Percentiles rank a stretch among this genome's conserved stretches.
Evolutionary conservation across 129 eudicot species (phyloP).

Genomic region (Lactuca saligna): DNA sequence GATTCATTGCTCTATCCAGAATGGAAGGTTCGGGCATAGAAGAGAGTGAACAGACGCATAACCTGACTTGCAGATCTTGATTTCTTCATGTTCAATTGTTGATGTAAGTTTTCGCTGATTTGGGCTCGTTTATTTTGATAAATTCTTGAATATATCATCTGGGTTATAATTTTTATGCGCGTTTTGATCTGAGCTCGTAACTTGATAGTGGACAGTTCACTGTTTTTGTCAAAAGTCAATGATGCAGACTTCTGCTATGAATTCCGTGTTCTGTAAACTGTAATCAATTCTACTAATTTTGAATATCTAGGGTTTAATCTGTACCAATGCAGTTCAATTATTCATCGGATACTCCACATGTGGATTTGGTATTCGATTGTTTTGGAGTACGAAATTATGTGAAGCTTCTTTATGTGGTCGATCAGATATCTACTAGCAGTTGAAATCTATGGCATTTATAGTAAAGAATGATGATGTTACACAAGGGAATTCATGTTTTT

Average conservation of each 20-base stretch:
- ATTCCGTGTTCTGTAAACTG: neutral
- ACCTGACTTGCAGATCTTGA: slow-evolving; percentile 24
- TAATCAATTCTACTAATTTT: neutral
- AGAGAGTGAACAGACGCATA: slow-evolving; percentile 9
- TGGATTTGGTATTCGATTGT: slow-evolving; percentile 7
- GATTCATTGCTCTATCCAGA: neutral
- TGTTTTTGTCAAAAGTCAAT: slow-evolving; percentile 24
- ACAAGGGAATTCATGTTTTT: slow-evolving; percentile 3
- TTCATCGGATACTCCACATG: slow-evolving; percentile 1
- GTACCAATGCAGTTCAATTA: slow-evolving; percentile 14
- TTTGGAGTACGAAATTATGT: slow-evolving; percentile 11
- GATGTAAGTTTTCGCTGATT: slow-evolving; percentile 26
- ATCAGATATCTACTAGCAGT: neutral
- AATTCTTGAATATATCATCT: slow-evolving; percentile 12
- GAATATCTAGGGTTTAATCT: slow-evolving; percentile 21
- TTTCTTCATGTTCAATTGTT: slow-evolving; percentile 19
- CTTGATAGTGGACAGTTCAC: slow-evolving; percentile 15
- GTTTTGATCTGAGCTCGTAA: slow-evolving; percentile 21
- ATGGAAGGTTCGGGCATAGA: slow-evolving; percentile 16
- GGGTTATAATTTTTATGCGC: slow-evolving; percentile 30
- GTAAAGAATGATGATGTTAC: neutral
- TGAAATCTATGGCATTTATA: slow-evolving; percentile 8
- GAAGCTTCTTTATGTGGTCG: slow-evolving; percentile 7
- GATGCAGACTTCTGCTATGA: neutral
- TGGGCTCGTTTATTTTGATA: slow-evolving; percentile 17